These are phyloP conservation scores for Pichia sp. DNA, from an alignment of 1,139 yeast species.

Conservation along the genomic window DNA sequence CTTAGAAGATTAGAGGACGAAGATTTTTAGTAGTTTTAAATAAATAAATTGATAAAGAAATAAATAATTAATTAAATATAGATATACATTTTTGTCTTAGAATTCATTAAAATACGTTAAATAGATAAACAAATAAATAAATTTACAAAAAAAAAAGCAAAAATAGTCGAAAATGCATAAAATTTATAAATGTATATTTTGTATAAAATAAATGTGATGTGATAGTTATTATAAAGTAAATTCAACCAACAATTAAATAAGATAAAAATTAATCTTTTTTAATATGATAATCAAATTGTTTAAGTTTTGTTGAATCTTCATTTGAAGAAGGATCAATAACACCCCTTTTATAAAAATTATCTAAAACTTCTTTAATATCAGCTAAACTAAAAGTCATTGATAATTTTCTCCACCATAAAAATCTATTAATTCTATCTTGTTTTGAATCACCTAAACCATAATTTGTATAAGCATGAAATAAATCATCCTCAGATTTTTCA, in stretches of 20 bases:
- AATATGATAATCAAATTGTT: slow-evolving; percentile 1
- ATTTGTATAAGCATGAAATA: slow-evolving; percentile 44
- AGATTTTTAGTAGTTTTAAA: slow-evolving; percentile 9
- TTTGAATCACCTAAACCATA: slow-evolving; percentile 49
- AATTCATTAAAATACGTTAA: too few relatives aligned
- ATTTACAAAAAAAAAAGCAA: too few relatives aligned
- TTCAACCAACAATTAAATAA: not conserved
- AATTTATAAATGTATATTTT: too few relatives aligned
- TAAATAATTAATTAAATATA: too few relatives aligned
- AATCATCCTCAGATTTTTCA: slow-evolving; percentile 41
- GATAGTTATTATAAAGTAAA: not conserved
- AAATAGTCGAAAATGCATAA: too few relatives aligned
- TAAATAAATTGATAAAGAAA: too few relatives aligned
- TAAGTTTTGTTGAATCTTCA: slow-evolving; percentile 6
- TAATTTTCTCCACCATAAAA: slow-evolving; percentile 53
- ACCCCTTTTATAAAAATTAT: slow-evolving; percentile 18
- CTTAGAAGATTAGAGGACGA: slow-evolving; percentile 73
- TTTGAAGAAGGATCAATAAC: slow-evolving; percentile 4
- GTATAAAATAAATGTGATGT: too few relatives aligned
- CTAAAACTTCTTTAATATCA: slow-evolving; percentile 21
- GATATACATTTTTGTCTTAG: too few relatives aligned
- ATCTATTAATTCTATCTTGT: slow-evolving; percentile 48
- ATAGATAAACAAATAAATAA: too few relatives aligned
- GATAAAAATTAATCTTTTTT: not conserved
- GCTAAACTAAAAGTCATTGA: slow-evolving; percentile 23